Evolutionary conservation across 345 rosid genomes (phyloP).

Genomic region (Triadica sebifera): DNA sequence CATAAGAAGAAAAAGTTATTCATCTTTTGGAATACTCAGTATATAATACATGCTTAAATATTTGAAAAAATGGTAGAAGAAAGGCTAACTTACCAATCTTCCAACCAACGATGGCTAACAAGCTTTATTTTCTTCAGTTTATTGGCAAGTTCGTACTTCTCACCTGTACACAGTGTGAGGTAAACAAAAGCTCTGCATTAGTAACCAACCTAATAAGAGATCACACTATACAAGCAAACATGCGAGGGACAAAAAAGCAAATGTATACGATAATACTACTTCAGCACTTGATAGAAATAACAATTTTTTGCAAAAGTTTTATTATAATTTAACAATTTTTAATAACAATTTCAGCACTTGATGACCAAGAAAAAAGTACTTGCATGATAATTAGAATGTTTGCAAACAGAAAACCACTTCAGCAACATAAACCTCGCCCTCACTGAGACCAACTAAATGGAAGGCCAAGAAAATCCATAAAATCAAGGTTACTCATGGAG

Average conservation of each 20-base stretch:
- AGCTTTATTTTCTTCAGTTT: slow-evolving; percentile 71
- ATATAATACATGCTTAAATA: background rate
- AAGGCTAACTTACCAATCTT: slow-evolving; percentile 60
- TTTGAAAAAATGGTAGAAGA: background rate
- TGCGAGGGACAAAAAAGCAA: background rate
- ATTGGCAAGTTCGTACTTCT: slow-evolving; percentile 91
- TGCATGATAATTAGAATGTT: background rate
- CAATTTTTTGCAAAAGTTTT: background rate
- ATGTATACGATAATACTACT: background rate
- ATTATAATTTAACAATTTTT: too few relatives aligned
- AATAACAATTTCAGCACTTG: too few relatives aligned
- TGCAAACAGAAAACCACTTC: background rate
- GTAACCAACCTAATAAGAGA: background rate
- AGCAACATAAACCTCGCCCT: background rate
- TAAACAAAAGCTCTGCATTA: background rate
- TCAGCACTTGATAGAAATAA: background rate
- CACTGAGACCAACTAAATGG: background rate
- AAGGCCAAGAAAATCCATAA: background rate
- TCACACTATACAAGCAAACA: background rate
- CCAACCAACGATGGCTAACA: slow-evolving; percentile 90
- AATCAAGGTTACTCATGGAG: background rate
- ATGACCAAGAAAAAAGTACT: background rate
- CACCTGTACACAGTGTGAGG: slow-evolving; percentile 50
- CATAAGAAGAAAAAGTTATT: slow-evolving; percentile 6
- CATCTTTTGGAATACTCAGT: background rate